Evolutionary conservation across 1,284 basidiomycete species (phyloP), one percentile per base, ranked within the genome.

Genomic region (Austropuccinia psidii): DNA sequence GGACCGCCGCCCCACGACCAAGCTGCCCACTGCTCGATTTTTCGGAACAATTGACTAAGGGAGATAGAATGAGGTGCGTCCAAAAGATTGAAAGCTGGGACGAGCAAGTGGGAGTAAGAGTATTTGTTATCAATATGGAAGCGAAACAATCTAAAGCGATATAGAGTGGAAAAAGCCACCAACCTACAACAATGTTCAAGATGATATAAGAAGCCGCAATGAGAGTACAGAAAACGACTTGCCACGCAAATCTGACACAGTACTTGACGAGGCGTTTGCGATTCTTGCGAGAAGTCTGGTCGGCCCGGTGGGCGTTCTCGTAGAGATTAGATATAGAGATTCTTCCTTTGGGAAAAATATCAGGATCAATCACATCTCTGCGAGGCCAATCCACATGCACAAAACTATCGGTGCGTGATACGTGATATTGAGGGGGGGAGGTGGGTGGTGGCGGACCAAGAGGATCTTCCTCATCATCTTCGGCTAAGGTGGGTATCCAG

Each of bases 1-100:
- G 68, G 68, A 37, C 68, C 68, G 41, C 68, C 68, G 27, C 68
- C 68, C 68, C 68, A 72, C 37, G 68, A 72, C 68, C 68, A 72
- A 50, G 68, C 55, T 4, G 68, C 68, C 68, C 68, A 72, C 49
- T 72, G 68, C 45, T 60, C 55, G 33, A 72, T 72, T 13, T 31
- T 72, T 17, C 68, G 68, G 24, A 72, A 57, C 33, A 72, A 45
- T 37, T 61, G 68, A 15, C 57, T 61, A 31, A 72, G 68, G 39
- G 54, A 45, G 35, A 72, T 72, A n/a, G 68, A 72, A 39, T 47
- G 54, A 11, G 68, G 68, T 2, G 68, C 68, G 27, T 72, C 68
- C 24, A 72, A 33, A 29, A 72, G 35, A 31, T 72, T 72, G 31
- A 39, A 72, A 9, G 61, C 68, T 72, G 24, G 13, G 19, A 58